A percentile compares a stretch with the other conserved stretches of the same genome.
These are phyloP conservation scores for Aspergillus oerlinghausenensis DNA, from an alignment of 2,329 filamentous ascomycete genomes.

Conservation along the genomic window DNA sequence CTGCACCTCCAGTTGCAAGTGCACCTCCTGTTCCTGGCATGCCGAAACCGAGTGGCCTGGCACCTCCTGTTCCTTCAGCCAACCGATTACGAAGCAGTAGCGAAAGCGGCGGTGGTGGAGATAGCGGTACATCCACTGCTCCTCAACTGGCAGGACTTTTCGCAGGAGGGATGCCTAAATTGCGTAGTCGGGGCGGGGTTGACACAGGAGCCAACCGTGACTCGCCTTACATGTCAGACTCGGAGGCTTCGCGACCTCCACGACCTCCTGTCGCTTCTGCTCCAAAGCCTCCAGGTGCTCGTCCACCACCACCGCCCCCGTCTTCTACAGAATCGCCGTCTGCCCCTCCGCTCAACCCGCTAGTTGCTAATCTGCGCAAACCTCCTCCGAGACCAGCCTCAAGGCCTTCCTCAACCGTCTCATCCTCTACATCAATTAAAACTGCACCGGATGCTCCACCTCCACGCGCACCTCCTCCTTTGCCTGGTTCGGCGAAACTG, in stretches of 20 bases:
- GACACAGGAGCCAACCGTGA: constrained; percentile 69
- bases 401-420: constrained; percentile 58
- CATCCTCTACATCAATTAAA: constrained; percentile 51
- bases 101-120: constrained; percentile 48
- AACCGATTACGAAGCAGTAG: constrained; percentile 80
- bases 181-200: constrained; percentile 81
- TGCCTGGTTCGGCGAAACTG: constrained; percentile 38
- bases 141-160: constrained; percentile 86
- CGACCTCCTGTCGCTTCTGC: constrained; percentile 15
- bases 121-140: constrained; percentile 53
- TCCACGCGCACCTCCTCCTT: constrained; percentile 66
- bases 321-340: constrained; percentile 46
- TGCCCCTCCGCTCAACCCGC: constrained; percentile 49
- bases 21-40: constrained; percentile 29
- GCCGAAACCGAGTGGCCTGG: constrained; percentile 17
- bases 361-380: constrained; percentile 57
- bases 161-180: constrained; percentile 89
- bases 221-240: constrained; percentile 74
- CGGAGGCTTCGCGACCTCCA: constrained; percentile 54
- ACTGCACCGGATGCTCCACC: constrained; percentile 38
- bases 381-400: constrained; percentile 45
- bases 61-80: constrained; percentile 59
- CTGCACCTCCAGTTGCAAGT: constrained; percentile 76
- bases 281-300: constrained; percentile 53
- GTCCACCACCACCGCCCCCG: constrained; percentile 40